Conservation (phyloP, 352 stramenopile genomes). For the Phytophthora parvispora region DNA sequence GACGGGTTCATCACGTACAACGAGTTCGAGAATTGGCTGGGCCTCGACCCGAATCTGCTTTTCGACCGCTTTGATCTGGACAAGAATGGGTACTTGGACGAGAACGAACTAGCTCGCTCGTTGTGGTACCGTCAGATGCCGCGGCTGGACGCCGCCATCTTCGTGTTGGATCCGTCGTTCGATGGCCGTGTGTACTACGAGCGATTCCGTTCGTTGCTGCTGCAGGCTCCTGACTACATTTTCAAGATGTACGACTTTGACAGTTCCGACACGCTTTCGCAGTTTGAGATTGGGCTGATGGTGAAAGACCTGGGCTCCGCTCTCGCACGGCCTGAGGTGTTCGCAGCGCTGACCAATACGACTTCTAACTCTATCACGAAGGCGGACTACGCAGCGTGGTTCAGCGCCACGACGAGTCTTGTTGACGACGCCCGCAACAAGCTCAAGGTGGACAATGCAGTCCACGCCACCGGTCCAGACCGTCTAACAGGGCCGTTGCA, state of each 20-base stretch:
- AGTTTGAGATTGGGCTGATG: constrained; percentile 76
- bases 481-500: constrained; percentile 90
- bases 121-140: constrained; percentile 82
- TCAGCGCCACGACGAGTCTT: constrained; percentile 73
- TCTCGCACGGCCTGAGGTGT: constrained; percentile 49
- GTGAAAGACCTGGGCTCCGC: constrained; percentile 65
- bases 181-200: constrained; percentile 87
- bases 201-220: constrained; percentile 54
- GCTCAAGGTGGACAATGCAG: constrained; percentile 94
- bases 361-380: constrained; percentile 54
- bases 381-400: constrained; percentile 61
- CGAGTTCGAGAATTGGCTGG: constrained; percentile 81
- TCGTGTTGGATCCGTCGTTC: constrained; percentile 84
- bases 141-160: constrained; percentile 68
- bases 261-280: constrained; percentile 54
- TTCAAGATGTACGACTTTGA: constrained; percentile 87
- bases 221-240: constrained; percentile 62
- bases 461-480: constrained; percentile 94
- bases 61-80: constrained; percentile 89
- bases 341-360: constrained; percentile 52
- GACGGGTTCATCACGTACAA: constrained; percentile 70
- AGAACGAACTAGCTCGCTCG: constrained; percentile 79
- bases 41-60: constrained; percentile 76
- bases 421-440: constrained; percentile 59
- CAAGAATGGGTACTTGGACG: constrained; percentile 87